Percentiles rank a stretch among this genome's conserved stretches.
Conservation (phyloP, 2,329 filamentous ascomycete species). For the Dryadomyces quercus-mongolicae region DNA sequence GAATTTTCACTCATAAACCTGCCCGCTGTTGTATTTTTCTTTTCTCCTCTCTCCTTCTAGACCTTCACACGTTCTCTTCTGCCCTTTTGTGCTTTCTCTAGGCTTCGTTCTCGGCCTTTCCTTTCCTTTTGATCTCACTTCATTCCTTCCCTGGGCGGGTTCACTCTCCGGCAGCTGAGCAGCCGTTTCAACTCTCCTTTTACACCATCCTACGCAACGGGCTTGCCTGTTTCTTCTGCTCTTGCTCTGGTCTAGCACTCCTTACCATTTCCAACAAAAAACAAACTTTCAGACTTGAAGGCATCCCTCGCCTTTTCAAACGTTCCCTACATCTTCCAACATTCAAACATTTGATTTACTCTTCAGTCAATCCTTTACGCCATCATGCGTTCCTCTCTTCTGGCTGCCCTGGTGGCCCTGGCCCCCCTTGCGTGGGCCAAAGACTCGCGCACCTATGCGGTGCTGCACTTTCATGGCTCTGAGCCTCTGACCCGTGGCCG, state of each 20-base stretch:
- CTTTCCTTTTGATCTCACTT: neutral
- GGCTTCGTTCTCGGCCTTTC: neutral
- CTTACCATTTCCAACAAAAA: too few species aligned
- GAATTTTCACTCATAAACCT: neutral
- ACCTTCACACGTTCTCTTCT: neutral
- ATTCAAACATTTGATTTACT: neutral
- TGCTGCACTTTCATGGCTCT: conserved; percentile 58
- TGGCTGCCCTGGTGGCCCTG: conserved; percentile 16
- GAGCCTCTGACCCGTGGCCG: conserved; percentile 48
- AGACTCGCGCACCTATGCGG: conserved; percentile 45
- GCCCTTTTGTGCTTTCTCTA: neutral
- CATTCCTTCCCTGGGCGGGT: neutral
- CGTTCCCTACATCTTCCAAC: too few species aligned
- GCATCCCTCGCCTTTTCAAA: too few species aligned
- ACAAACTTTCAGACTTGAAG: too few species aligned
- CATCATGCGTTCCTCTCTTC: conserved; percentile 3
- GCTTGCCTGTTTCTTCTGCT: neutral
- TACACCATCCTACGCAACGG: neutral
- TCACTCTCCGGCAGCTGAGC: neutral
- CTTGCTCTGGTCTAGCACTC: neutral
- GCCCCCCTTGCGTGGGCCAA: conserved; percentile 30
- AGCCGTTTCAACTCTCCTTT: neutral
- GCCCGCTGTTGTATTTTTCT: neutral
- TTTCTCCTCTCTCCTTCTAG: neutral
- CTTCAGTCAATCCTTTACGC: neutral